Base-by-base conservation (phyloP, 1,139 yeast species). In the Barnettozyma hawaiiensis region DNA sequence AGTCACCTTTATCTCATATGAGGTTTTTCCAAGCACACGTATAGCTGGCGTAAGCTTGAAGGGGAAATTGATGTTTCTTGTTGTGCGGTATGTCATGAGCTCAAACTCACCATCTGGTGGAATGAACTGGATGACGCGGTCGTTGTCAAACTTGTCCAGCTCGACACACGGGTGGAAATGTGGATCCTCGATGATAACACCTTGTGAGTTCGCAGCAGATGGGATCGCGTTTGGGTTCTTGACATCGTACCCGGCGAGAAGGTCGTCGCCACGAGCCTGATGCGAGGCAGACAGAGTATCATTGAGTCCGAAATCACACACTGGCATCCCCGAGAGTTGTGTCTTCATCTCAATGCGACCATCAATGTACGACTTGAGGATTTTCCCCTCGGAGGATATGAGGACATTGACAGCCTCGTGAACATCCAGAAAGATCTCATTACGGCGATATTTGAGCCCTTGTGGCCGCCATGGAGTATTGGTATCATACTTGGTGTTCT, bases 71-170 rank as follows among this genome's bases (percentile, higher is more conserved):
- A 81, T 66, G 53, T 80, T 78, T 53, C 78, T 76, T 2, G 62
- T 71, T 42, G 76, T 73, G 44, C 74, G 74, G 70, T 90, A 90
- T 37, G 79, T 69, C 94, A 92, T 83, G 45, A 92, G 73, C 60
- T 89, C 95, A 61, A 87, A 87, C 44, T 81, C 83, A 0, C 97
- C 97, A 64, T 90, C 97, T 1, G 97, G 96, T 6, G 96, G 96
- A 11, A 82, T 71, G 54, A 87, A 87, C 40, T 78, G 76, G 46
- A 87, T 83, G 40, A 78, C 70, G 40, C 85, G 70, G 34, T 81
- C 82, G 7, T 73, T 60, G 52, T 84, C 89, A 60, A 84, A 85
- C 56, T 76, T 73, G 35, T 80, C 76, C 40, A 85, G 66, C 44
- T 83, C 74, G 28, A 86, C 96, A 62, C 95, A 84, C 54, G 86